A percentile compares a stretch with the other conserved stretches of the same genome.
Conservation (phyloP, 352 stramenopile species). For the Phytopythium mirpurense region DNA sequence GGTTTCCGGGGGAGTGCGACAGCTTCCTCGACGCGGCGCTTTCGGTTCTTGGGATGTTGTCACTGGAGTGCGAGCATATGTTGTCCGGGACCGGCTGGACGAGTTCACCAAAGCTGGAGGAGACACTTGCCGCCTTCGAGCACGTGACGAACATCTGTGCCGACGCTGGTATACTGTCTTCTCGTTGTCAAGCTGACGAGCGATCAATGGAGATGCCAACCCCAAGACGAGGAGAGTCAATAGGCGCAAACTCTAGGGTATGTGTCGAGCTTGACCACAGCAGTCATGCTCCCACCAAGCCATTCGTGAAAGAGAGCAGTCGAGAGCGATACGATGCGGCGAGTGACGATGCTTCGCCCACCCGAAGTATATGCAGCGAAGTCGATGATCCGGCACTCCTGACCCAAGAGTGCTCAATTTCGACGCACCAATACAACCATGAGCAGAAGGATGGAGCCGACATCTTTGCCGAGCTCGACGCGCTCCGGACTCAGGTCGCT, state of each 20-base stretch:
- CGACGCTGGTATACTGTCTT: neutral
- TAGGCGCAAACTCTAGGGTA: neutral
- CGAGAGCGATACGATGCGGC: no score
- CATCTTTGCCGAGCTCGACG: neutral
- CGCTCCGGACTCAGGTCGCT: conserved; percentile 15
- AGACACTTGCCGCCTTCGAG: neutral
- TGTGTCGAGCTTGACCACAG: neutral
- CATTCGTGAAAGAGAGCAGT: no score
- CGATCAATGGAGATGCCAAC: neutral
- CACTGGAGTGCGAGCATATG: neutral
- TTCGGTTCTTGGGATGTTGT: neutral
- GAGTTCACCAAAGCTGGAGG: neutral
- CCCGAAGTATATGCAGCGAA: no score
- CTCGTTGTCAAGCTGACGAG: neutral
- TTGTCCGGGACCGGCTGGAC: neutral
- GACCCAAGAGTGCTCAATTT: neutral
- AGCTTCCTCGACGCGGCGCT: conserved; percentile 3
- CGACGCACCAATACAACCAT: conserved; percentile 4
- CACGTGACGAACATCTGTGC: neutral
- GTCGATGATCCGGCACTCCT: no score
- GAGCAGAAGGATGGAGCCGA: neutral
- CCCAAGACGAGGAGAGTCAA: neutral
- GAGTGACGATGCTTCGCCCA: no score
- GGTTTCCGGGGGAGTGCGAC: conserved; percentile 1
- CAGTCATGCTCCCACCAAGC: no score